Evolutionary conservation across 2,329 filamentous ascomycete genomes (phyloP).

Genomic region (Aspergillus puulaauensis): DNA sequence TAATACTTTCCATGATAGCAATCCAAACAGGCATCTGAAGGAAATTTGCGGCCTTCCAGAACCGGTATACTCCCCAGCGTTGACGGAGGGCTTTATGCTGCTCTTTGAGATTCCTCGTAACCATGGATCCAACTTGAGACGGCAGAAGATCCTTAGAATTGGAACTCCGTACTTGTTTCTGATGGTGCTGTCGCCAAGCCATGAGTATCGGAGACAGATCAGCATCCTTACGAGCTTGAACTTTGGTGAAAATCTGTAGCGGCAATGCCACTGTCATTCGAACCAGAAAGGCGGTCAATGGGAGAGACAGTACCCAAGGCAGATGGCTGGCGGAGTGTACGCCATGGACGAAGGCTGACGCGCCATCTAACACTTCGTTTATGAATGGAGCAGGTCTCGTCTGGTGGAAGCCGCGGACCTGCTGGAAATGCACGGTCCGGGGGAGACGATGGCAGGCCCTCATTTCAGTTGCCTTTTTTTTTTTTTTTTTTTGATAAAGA

Average conservation of each 20-base stretch:
- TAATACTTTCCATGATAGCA: conserved; percentile 47
- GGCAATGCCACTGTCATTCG: conserved; percentile 51
- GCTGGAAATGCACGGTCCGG: conserved; percentile 14
- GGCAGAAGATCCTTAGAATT: conserved; percentile 12
- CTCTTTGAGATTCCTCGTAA: conserved; percentile 25
- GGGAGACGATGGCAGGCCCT: not conserved
- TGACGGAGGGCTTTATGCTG: conserved; percentile 31
- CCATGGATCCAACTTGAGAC: conserved; percentile 6
- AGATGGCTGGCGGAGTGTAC: conserved; percentile 53
- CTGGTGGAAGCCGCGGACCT: conserved; percentile 52
- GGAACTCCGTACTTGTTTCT: conserved; percentile 1
- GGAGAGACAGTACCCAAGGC: conserved; percentile 57
- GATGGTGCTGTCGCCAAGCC: conserved; percentile 33
- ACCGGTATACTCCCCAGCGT: conserved; percentile 34
- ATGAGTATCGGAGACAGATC: conserved; percentile 44
- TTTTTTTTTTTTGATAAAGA: not conserved
- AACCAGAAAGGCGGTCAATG: conserved; percentile 53
- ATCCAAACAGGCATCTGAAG: conserved; percentile 50
- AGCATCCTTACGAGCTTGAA: conserved; percentile 40
- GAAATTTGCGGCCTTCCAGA: conserved; percentile 33
- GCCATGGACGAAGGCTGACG: conserved; percentile 48
- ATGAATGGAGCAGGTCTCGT: conserved; percentile 44
- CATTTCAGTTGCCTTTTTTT: not conserved
- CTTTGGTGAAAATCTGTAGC: conserved; percentile 45
- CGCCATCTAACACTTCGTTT: conserved; percentile 43